These are phyloP conservation scores for Aspergillus arachidicola DNA, from an alignment of 2,329 filamentous ascomycete genomes.

Conservation along the genomic window DNA sequence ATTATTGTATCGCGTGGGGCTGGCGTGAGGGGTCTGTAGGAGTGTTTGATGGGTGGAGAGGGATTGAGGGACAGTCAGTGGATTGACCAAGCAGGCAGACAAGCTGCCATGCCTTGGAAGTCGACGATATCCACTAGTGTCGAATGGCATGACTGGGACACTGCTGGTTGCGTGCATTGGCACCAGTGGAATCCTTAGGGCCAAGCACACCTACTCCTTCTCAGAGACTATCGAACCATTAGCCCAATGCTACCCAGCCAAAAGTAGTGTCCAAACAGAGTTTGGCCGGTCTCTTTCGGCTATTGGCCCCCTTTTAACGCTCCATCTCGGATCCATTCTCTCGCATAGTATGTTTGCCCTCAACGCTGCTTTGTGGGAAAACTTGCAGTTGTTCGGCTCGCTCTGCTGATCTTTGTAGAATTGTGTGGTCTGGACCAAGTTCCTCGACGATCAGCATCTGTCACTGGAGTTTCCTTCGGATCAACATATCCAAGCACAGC, in stretches of 20 bases:
- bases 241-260: background rate
- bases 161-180: background rate
- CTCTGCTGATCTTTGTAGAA: background rate
- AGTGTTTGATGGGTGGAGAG: constrained; percentile 41
- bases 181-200: background rate
- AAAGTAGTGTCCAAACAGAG: constrained; percentile 2
- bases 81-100: background rate
- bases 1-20: constrained; percentile 91
- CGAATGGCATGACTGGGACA: background rate
- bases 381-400: background rate
- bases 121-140: background rate
- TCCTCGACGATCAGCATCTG: background rate
- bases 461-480: background rate
- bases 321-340: background rate
- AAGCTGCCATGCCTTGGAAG: constrained; percentile 1
- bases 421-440: background rate
- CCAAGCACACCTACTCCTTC: background rate
- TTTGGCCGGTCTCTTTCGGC: background rate
- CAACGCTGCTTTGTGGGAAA: background rate
- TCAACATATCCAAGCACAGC: background rate
- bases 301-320: background rate
- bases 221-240: background rate
- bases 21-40: constrained; percentile 57
- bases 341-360: background rate
- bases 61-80: constrained; percentile 32